phyloP scores from a whole-genome alignment of 495 filamentous ascomycete species.

The Platismatia glauca region DNA sequence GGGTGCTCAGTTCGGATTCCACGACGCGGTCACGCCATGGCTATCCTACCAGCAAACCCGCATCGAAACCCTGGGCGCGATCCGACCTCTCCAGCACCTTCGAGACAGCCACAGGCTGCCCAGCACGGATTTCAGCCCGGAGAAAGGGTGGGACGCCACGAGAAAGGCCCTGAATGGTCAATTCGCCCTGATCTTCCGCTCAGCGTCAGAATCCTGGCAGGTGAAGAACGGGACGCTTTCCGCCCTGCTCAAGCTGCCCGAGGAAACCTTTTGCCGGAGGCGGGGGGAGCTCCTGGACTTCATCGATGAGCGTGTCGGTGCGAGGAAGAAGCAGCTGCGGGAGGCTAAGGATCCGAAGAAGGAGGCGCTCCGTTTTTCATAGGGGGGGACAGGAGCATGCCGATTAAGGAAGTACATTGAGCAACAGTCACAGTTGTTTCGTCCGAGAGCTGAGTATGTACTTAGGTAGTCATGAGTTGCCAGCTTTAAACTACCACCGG shows the following conservation, averaged over 20 bases:
- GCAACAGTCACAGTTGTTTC: neutral
- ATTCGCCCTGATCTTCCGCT: neutral
- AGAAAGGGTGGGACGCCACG: neutral
- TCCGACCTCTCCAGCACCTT: neutral
- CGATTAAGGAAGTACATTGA: neutral
- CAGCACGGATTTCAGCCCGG: neutral
- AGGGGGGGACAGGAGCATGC: neutral
- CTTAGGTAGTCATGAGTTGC: neutral
- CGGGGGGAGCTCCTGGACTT: neutral
- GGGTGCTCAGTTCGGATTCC: conserved; percentile 22
- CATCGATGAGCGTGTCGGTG: neutral
- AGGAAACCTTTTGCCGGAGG: neutral
- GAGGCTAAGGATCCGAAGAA: neutral
- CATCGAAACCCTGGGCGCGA: neutral
- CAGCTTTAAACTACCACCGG: neutral
- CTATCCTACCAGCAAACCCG: neutral
- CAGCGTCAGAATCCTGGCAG: neutral
- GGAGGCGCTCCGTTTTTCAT: neutral
- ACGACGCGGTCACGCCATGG: conserved; percentile 7
- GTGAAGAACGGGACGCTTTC: neutral
- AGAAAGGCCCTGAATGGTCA: neutral
- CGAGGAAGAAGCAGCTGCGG: neutral
- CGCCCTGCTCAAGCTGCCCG: neutral
- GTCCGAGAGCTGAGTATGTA: neutral
- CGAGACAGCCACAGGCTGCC: neutral